A percentile compares a stretch with the other conserved stretches of the same genome.
These are phyloP conservation scores for Oryza rufipogon DNA, from an alignment of 176 grass and related monocot genomes.

Conservation along the genomic window DNA sequence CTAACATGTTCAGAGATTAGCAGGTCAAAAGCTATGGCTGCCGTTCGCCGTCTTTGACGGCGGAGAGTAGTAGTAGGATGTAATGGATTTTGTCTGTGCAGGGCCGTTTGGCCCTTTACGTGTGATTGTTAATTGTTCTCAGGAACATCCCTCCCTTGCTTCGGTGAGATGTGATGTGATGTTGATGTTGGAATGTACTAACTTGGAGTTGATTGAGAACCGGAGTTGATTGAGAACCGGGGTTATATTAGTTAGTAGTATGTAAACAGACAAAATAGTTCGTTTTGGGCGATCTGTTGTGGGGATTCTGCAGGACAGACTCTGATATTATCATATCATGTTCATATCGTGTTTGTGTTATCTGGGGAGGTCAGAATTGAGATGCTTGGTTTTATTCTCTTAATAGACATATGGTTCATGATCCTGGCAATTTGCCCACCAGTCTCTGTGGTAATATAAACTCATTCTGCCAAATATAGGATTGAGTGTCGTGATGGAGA, in stretches of 20 bases:
- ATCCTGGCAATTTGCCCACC: no score
- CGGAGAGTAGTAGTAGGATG: conserved; percentile 39
- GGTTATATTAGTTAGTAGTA: conserved; percentile 31
- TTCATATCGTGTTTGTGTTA: neutral
- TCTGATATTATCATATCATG: no score
- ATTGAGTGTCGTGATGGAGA: neutral
- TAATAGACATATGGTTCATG: neutral
- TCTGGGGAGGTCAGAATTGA: neutral
- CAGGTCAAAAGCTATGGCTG: conserved; percentile 33
- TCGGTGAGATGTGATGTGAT: conserved; percentile 50
- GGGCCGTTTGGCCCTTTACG: conserved; percentile 24
- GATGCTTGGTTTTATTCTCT: neutral
- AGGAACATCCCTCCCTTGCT: conserved; percentile 37
- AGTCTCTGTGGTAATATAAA: neutral
- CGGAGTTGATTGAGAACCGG: conserved; percentile 35
- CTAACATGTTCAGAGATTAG: conserved; percentile 33
- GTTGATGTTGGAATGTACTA: conserved; percentile 45
- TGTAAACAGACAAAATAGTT: conserved; percentile 17
- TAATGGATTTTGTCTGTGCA: conserved; percentile 40
- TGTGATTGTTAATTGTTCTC: conserved; percentile 39
- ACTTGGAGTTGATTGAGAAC: conserved; percentile 44
- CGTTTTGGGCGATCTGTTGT: conserved; percentile 22
- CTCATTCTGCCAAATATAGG: neutral
- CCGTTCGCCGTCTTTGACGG: neutral
- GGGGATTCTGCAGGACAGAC: neutral